Base-by-base conservation (phyloP, 2,329 filamentous ascomycete species). In the Thielaviopsis populi region DNA sequence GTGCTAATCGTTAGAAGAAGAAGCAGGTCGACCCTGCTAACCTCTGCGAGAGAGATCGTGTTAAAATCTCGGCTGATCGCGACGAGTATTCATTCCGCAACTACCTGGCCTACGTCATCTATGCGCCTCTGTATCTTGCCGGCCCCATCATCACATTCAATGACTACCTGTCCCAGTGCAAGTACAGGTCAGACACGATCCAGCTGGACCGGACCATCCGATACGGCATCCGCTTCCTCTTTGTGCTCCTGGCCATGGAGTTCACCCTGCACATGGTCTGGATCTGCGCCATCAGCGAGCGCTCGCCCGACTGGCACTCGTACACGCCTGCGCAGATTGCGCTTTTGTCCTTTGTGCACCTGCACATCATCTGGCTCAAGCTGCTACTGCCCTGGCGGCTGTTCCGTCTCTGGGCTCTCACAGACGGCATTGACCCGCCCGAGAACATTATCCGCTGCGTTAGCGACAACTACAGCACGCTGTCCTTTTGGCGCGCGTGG, bases 371-470 rank as follows among this genome's bases (percentile, higher is more conserved):
- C 73, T 99, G 95, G 95, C 81, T 99, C 58, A 99, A 99, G 73
- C 84, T 99, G 1, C 84, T 99, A 3, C 83, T 99, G 7, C 94
- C 94, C 0, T 99, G 92, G 91, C 88, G 94, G n/a, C 87, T 97
- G 73, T 97, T 97, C 82, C 88, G 95, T 3, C 83, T 99, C n/a
- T 99, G 94, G 94, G 81, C 89, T 0, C 81, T 99, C 3, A 72
- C 91, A 17, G 94, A 99, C 72, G 89, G 89, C 67, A 84, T 99
- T 69, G 94, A 99, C 71, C 90, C 94, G 0, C 92, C 94, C 0
- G 94, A 99, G 76, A 99, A 99, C 76, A 96, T 99, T 90, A 83
- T 96, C 63, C 88, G 94, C 69, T 99, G 95, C 75, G 90, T 96
- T 75, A 91, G 86, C 71, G 85, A 99, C 77, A 97, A 97, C 74